Base-by-base conservation (phyloP, 1,284 basidiomycete genomes). In the Sanghuangporus weigelae region DNA sequence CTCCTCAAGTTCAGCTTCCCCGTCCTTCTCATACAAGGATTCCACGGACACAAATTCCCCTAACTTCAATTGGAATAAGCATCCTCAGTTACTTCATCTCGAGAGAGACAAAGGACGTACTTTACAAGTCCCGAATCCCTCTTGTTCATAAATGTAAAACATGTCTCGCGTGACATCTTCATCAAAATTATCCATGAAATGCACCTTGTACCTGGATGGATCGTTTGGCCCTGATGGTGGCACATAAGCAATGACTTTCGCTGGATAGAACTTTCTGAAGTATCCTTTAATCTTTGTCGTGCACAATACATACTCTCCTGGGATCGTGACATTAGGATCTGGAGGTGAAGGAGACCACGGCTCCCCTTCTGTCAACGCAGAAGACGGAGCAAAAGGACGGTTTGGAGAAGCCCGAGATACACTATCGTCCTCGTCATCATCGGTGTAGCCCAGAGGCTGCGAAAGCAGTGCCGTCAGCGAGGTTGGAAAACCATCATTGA, bases 221-320 rank as follows among this genome's bases (percentile, higher is more conserved):
- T 71, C 68, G 10, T 48, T 71, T 1, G 71, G 72, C 14, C 73
- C 74, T 48, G 68, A 71, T 5, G 84, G 78, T n/a, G 78, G 76
- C 26, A 83, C 64, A 68, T 85, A 89, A 2, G 69, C 74, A n/a
- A 84, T 69, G 51, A 91, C 73, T 69, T 77, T 75, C 1, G 85
- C 89, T 6, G 89, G 87, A 89, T 89, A 91, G 68, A 84, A 87
- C 55, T 68, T 75, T 36, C 59, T 36, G n/a, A n/a, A 42, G 7
- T 31, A 57, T 19, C 56, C 44, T 44, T 57, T 57, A 23, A 19
- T 36, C 35, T 19, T 57, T 10, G 67, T 69, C 57, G 69, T 75
- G 23, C 74, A 84, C 10, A 89, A 74, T 2, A 90, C 74, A 1
- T 83, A 73, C 71, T 91, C 89, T 1, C 87, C 89, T 3, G 88